Conservation (phyloP, 2,329 filamentous ascomycete genomes). For the Colletotrichum brevisporum region DNA sequence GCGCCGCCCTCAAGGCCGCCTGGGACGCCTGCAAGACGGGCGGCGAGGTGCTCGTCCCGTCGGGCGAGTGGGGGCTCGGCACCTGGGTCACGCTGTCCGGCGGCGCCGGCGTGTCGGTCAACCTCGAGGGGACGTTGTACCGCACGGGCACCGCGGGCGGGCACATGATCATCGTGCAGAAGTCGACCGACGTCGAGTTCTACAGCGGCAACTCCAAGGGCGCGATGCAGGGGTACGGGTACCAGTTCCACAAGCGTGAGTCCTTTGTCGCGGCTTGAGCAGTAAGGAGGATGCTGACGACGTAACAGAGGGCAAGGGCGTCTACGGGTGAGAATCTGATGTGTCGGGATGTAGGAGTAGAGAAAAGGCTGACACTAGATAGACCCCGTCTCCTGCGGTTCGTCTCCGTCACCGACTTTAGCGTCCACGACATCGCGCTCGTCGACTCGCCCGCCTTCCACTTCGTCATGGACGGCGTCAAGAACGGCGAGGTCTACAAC, state of each 20-base stretch:
- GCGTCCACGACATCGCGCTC: conserved; percentile 62
- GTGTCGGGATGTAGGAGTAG: not conserved
- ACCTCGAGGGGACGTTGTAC: conserved; percentile 58
- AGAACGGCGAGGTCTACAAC: conserved; percentile 67
- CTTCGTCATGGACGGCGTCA: conserved; percentile 61
- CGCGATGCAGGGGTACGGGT: conserved; percentile 63
- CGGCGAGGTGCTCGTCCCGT: conserved; percentile 63
- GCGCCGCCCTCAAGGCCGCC: conserved; percentile 46
- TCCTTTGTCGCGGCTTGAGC: too few relatives aligned
- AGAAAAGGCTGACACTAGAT: not conserved
- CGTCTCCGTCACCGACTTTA: conserved; percentile 60
- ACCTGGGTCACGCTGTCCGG: conserved; percentile 62
- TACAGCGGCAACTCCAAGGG: conserved; percentile 58
- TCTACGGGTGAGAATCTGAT: conserved; percentile 20
- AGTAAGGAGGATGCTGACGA: too few relatives aligned
- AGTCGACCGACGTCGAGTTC: conserved; percentile 60
- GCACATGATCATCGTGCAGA: conserved; percentile 40
- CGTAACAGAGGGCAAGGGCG: conserved; percentile 22
- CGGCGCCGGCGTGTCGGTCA: conserved; percentile 61
- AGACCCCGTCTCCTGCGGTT: conserved; percentile 59
- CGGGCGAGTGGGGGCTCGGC: conserved; percentile 61
- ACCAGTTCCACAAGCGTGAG: conserved; percentile 55
- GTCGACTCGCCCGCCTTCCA: conserved; percentile 65
- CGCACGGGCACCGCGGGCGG: conserved; percentile 43
- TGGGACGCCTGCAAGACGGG: conserved; percentile 59